Percentiles rank a stretch among this genome's conserved stretches.
phyloP scores from a whole-genome alignment of 768 basidiomycete genomes.

The Lentinula detonsa region DNA sequence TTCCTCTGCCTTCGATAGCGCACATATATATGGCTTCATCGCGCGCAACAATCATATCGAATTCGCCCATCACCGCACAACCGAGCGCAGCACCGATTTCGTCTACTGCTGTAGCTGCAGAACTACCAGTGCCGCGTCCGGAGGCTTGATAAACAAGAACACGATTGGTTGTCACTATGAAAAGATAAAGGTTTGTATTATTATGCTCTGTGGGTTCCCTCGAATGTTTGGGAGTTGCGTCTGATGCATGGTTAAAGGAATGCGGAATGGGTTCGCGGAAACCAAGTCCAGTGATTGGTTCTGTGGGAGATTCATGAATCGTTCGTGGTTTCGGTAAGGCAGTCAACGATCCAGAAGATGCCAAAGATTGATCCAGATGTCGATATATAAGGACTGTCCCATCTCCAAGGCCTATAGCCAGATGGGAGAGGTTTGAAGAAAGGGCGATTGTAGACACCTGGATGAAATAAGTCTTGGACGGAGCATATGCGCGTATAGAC shows the following conservation, averaged over 20 bases:
- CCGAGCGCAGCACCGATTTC: constrained; percentile 83
- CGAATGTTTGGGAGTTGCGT: background rate
- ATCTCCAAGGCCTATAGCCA: constrained; percentile 92
- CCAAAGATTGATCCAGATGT: constrained; percentile 85
- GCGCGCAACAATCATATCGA: constrained; percentile 69
- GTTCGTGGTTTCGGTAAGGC: constrained; percentile 81
- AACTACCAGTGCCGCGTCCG: constrained; percentile 61
- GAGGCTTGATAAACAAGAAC: constrained; percentile 74
- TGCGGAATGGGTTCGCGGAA: constrained; percentile 56
- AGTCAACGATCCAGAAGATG: constrained; percentile 62
- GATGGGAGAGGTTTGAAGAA: constrained; percentile 70
- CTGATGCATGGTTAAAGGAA: constrained; percentile 6
- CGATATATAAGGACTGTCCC: constrained; percentile 90
- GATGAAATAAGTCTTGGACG: constrained; percentile 6
- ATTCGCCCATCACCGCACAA: constrained; percentile 79
- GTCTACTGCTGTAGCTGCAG: constrained; percentile 62
- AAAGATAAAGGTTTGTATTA: constrained; percentile 50
- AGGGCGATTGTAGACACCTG: constrained; percentile 78
- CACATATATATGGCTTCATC: constrained; percentile 92
- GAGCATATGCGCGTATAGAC: background rate
- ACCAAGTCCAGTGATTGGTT: constrained; percentile 91
- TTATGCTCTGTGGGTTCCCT: constrained; percentile 20
- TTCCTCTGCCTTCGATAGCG: constrained; percentile 72
- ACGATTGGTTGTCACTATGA: constrained; percentile 84
- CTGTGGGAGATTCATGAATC: constrained; percentile 76